phyloP scores from a whole-genome alignment of 441 rosid genomes.

The Euphorbia schlechtendalii region DNA sequence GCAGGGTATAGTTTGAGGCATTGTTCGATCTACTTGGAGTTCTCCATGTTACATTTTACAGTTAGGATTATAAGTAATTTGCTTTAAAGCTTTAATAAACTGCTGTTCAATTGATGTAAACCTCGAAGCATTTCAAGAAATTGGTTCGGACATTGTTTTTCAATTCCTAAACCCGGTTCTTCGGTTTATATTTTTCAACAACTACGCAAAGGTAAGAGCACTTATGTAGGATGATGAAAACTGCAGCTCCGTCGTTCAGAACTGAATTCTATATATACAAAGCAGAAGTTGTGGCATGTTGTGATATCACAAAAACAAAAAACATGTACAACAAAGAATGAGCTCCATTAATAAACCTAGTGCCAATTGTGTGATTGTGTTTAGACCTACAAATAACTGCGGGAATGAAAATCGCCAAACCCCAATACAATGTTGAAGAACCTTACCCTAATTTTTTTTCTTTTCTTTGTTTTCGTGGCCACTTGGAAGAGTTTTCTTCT shows the following conservation, averaged over 20 bases:
- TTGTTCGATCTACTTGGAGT: no score
- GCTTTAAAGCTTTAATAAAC: no score
- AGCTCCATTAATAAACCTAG: constrained; percentile 20
- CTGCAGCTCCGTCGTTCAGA: no score
- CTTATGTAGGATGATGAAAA: neutral
- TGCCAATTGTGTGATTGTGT: constrained; percentile 8
- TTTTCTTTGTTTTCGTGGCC: neutral
- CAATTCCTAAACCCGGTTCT: no score
- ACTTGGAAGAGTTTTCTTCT: neutral
- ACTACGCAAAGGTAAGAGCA: neutral
- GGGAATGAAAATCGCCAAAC: constrained; percentile 2
- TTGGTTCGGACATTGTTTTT: no score
- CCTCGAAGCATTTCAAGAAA: no score
- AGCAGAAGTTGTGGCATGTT: constrained; percentile 9
- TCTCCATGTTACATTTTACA: no score
- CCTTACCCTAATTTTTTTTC: neutral
- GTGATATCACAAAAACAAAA: neutral
- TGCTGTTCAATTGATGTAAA: no score
- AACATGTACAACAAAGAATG: constrained; percentile 28
- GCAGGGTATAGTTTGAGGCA: no score
- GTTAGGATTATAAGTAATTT: no score
- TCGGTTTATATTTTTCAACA: no score
- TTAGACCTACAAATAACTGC: constrained; percentile 18
- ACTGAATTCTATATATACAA: constrained; percentile 2
- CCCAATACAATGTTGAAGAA: neutral